phyloP scores from a whole-genome alignment of 306 rosid species.

The Prunus davidiana region DNA sequence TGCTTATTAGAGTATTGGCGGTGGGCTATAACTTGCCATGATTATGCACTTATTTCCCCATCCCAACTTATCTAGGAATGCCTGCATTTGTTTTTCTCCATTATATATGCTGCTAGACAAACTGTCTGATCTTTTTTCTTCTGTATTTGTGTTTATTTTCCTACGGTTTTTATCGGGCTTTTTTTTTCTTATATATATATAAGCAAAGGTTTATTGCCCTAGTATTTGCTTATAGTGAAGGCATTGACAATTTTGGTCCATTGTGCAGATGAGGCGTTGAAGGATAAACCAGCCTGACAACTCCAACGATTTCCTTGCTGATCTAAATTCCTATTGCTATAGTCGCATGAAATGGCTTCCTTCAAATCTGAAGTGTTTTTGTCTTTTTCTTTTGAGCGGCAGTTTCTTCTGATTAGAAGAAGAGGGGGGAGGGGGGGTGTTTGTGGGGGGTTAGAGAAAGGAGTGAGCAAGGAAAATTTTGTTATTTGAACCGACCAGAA shows the following conservation, averaged over 20 bases:
- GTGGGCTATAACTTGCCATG: not conserved
- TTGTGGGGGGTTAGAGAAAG: no score
- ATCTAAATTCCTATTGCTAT: not conserved
- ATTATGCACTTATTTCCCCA: not conserved
- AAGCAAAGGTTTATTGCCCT: not conserved
- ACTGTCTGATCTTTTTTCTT: not conserved
- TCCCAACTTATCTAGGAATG: not conserved
- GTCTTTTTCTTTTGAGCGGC: not conserved
- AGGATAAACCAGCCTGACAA: not conserved
- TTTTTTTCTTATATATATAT: not conserved
- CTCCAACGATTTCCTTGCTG: not conserved
- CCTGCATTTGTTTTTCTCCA: not conserved
- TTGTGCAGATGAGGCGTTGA: slow-evolving; percentile 14
- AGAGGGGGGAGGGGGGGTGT: no score
- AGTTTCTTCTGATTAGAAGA: not conserved
- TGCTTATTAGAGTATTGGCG: not conserved
- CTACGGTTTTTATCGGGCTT: not conserved
- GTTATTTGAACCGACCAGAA: not conserved
- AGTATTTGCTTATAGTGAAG: not conserved
- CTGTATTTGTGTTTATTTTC: not conserved
- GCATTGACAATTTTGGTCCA: not conserved
- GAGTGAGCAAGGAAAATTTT: not conserved
- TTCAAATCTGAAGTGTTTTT: not conserved
- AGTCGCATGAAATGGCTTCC: not conserved
- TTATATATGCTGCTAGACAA: not conserved